Evolutionary conservation across 371 early-diverging fungal species (phyloP).

Genomic region (Capillidium heterosporum): DNA sequence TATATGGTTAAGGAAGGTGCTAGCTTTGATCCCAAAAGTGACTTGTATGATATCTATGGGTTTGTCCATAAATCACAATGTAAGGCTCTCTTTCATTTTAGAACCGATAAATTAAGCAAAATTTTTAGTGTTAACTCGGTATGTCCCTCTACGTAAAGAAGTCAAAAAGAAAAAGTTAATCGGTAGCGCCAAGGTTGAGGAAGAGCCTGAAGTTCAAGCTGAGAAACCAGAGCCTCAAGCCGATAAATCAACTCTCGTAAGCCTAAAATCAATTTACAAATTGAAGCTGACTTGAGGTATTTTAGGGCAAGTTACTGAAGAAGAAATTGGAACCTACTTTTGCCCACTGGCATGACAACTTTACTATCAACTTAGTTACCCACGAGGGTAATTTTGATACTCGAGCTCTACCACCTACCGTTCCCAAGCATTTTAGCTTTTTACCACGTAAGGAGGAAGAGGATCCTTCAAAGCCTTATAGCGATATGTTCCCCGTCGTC

Average conservation of each 20-base stretch:
- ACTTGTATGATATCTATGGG: neutral
- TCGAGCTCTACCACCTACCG: slow-evolving; percentile 24
- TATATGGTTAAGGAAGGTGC: slow-evolving; percentile 32
- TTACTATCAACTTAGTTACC: slow-evolving; percentile 48
- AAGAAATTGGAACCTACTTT: slow-evolving; percentile 25
- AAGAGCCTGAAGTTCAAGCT: slow-evolving; percentile 12
- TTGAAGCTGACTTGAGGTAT: neutral
- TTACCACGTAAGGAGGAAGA: slow-evolving; percentile 17
- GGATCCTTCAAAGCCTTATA: too few species aligned
- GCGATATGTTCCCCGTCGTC: slow-evolving; percentile 52
- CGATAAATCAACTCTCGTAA: too few species aligned
- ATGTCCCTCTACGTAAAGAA: slow-evolving; percentile 14
- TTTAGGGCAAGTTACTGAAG: slow-evolving; percentile 3
- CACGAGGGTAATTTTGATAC: slow-evolving; percentile 26
- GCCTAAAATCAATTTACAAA: neutral
- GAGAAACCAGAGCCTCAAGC: neutral
- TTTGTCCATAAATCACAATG: neutral
- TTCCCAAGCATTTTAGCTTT: slow-evolving; percentile 30
- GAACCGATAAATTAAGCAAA: neutral
- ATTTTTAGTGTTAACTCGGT: neutral
- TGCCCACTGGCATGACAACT: slow-evolving; percentile 73
- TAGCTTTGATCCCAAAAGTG: slow-evolving; percentile 25
- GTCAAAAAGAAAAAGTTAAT: slow-evolving; percentile 52
- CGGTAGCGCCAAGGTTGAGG: slow-evolving; percentile 18
- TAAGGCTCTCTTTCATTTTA: neutral